These are phyloP conservation scores for Cicer judaicum DNA, from an alignment of 306 rosid genomes.

Conservation along the genomic window DNA sequence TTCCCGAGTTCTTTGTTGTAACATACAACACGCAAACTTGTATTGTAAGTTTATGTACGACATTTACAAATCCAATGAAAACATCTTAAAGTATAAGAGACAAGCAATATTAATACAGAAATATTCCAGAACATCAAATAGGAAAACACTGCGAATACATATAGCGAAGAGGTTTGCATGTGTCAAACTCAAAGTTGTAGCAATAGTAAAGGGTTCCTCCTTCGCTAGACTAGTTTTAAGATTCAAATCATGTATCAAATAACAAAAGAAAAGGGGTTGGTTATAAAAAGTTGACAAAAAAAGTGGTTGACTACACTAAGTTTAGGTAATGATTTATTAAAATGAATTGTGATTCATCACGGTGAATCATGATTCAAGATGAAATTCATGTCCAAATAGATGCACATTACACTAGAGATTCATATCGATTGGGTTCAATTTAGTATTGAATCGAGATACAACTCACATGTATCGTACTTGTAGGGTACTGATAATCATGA, in stretches of 20 bases:
- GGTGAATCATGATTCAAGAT: no score
- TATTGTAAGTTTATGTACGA: not conserved
- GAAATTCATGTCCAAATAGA: no score
- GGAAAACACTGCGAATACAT: constrained; percentile 22
- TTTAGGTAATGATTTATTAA: no score
- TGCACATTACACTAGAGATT: no score
- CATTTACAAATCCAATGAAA: constrained; percentile 3
- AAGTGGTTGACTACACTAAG: no score
- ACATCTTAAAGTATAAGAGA: constrained; percentile 13
- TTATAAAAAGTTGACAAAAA: no score
- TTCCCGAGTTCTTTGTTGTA: not conserved
- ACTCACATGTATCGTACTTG: no score
- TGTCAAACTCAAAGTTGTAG: not conserved
- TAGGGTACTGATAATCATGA: not conserved
- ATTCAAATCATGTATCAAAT: no score
- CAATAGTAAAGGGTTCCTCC: not conserved
- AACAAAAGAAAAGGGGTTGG: no score
- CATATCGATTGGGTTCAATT: no score
- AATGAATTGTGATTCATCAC: no score
- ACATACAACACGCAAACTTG: not conserved
- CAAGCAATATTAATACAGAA: constrained; percentile 16
- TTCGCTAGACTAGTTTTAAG: constrained; percentile 11
- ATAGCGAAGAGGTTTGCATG: constrained; percentile 5
- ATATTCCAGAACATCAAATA: constrained; percentile 16
- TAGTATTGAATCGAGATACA: no score